Percentiles rank a stretch among this genome's conserved stretches.
These are phyloP conservation scores for Candida sphagnicola DNA, from an alignment of 805 yeast genomes.

Conservation along the genomic window DNA sequence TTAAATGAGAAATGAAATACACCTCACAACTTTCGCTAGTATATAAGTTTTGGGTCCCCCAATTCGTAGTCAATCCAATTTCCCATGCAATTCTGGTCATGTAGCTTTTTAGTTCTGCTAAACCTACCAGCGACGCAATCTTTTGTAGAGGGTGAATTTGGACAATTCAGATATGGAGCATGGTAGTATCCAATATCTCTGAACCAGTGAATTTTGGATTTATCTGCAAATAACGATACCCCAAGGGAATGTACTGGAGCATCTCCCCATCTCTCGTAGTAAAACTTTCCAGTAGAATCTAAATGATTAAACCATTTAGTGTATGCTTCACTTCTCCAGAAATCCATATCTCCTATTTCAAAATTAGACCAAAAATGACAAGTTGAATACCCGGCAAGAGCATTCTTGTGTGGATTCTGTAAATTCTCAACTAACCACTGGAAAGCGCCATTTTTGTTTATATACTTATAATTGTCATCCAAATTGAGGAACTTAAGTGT, in stretches of 20 bases:
- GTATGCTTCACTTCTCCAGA: conserved; percentile 67
- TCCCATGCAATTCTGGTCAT: conserved; percentile 68
- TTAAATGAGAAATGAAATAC: no score
- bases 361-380: conserved; percentile 93
- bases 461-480: conserved; percentile 55
- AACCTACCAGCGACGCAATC: conserved; percentile 56
- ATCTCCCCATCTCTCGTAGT: conserved; percentile 92
- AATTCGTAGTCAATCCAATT: conserved; percentile 55
- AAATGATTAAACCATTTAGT: conserved; percentile 57
- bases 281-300: conserved; percentile 74
- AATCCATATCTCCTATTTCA: conserved; percentile 82
- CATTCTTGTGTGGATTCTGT: conserved; percentile 46
- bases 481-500: conserved; percentile 55
- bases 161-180: conserved; percentile 74
- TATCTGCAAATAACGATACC: conserved; percentile 66
- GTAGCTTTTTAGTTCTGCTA: conserved; percentile 44
- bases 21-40: no score
- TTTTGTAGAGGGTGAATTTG: conserved; percentile 43
- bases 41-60: no score
- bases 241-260: conserved; percentile 88
- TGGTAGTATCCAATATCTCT: conserved; percentile 79
- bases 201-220: conserved; percentile 74
- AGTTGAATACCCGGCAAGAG: conserved; percentile 47
- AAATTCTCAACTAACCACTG: conserved; percentile 49
- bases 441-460: conserved; percentile 45